These are phyloP conservation scores for Colletotrichum acutatum DNA, from an alignment of 2,329 filamentous ascomycete species.

Conservation along the genomic window DNA sequence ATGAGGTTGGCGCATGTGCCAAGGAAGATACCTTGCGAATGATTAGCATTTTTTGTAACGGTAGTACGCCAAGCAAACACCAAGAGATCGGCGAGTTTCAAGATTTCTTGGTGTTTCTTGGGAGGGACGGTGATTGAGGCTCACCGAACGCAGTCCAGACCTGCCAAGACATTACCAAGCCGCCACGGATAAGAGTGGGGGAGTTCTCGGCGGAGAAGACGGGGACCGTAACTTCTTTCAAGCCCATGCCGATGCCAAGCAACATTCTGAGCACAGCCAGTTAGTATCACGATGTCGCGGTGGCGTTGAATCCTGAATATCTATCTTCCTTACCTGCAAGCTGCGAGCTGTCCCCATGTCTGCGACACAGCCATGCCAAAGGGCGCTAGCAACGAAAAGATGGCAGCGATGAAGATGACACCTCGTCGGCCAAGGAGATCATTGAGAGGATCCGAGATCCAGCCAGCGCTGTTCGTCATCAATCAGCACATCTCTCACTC, in stretches of 20 bases:
- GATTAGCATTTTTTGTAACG: neutral
- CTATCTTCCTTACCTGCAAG: slow-evolving; percentile 58
- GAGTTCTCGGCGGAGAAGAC: slow-evolving; percentile 65
- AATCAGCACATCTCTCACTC: neutral
- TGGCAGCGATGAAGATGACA: slow-evolving; percentile 70
- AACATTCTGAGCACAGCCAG: slow-evolving; percentile 47
- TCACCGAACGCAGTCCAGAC: slow-evolving; percentile 63
- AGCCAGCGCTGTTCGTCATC: slow-evolving; percentile 58
- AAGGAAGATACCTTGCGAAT: slow-evolving; percentile 67
- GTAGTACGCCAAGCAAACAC: neutral
- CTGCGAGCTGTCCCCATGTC: slow-evolving; percentile 67
- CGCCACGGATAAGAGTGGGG: slow-evolving; percentile 63
- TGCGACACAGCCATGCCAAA: slow-evolving; percentile 70
- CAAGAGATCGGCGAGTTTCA: neutral
- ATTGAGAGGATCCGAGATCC: slow-evolving; percentile 73
- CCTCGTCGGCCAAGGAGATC: slow-evolving; percentile 68
- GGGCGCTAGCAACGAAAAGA: slow-evolving; percentile 70
- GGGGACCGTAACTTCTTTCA: slow-evolving; percentile 60
- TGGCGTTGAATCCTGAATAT: neutral
- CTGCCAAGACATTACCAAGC: slow-evolving; percentile 66
- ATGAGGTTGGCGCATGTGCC: slow-evolving; percentile 74
- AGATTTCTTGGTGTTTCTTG: neutral
- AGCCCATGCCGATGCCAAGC: slow-evolving; percentile 70
- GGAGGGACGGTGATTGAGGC: neutral
- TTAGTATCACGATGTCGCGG: neutral